phyloP scores from a whole-genome alignment of 768 basidiomycete species.

The Pleurotus citrinopileatus region DNA sequence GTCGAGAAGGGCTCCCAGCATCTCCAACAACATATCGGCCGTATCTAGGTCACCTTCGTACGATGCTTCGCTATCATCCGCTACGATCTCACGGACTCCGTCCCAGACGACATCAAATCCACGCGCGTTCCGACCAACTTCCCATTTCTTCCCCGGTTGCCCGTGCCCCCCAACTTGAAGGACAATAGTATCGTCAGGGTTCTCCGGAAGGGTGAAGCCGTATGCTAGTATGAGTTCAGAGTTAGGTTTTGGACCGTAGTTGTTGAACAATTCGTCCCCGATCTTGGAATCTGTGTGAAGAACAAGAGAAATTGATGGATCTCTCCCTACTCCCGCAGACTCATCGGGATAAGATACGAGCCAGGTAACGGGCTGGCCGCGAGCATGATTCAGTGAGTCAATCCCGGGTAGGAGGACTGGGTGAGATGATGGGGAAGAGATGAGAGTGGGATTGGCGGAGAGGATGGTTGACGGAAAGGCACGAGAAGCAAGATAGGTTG shows the following conservation, averaged over 20 bases:
- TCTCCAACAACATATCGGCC: slow-evolving; percentile 60
- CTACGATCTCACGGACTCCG: slow-evolving; percentile 37
- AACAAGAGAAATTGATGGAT: slow-evolving; percentile 50
- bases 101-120: slow-evolving; percentile 63
- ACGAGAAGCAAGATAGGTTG: slow-evolving; percentile 82
- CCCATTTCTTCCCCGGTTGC: slow-evolving; percentile 46
- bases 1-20: slow-evolving; percentile 53
- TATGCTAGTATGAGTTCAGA: slow-evolving; percentile 89
- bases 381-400: slow-evolving; percentile 84
- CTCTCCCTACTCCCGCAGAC: slow-evolving; percentile 12
- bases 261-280: slow-evolving; percentile 75
- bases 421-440: slow-evolving; percentile 48
- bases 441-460: slow-evolving; percentile 49
- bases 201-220: slow-evolving; percentile 77
- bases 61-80: slow-evolving; percentile 20
- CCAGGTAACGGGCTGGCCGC: slow-evolving; percentile 84
- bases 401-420: slow-evolving; percentile 86
- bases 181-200: slow-evolving; percentile 85
- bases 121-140: slow-evolving; percentile 54
- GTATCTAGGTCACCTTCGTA: slow-evolving; percentile 72
- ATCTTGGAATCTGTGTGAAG: slow-evolving; percentile 39
- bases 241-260: slow-evolving; percentile 91
- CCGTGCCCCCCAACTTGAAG: slow-evolving; percentile 65
- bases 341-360: slow-evolving; percentile 42
- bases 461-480: slow-evolving; percentile 88